phyloP scores from a whole-genome alignment of 2,329 filamentous ascomycete species.

The Taxawa tesnikishii region DNA sequence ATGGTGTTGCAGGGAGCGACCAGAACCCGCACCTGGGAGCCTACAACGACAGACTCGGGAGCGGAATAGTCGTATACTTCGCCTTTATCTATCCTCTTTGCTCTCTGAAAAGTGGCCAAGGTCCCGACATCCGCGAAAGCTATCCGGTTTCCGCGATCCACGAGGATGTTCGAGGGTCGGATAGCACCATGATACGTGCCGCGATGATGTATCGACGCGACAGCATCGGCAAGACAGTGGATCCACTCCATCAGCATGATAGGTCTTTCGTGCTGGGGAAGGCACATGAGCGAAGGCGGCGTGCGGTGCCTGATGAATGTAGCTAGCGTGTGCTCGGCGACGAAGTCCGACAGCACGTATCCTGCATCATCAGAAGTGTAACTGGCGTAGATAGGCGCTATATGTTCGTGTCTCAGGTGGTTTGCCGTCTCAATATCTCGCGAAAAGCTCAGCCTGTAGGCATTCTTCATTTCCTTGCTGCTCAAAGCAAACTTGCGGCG shows the following conservation, averaged over 20 bases:
- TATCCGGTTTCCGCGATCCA: slow-evolving; percentile 52
- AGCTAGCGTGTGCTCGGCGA: slow-evolving; percentile 54
- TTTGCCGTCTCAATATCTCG: slow-evolving; percentile 48
- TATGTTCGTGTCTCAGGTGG: slow-evolving; percentile 52
- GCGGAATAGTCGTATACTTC: slow-evolving; percentile 63
- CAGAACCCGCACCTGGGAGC: neutral
- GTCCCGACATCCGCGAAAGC: slow-evolving; percentile 51
- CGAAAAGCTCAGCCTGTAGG: slow-evolving; percentile 31
- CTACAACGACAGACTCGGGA: slow-evolving; percentile 46
- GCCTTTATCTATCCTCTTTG: slow-evolving; percentile 47
- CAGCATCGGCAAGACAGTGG: slow-evolving; percentile 56
- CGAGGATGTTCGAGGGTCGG: slow-evolving; percentile 56
- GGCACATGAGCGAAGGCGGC: slow-evolving; percentile 48
- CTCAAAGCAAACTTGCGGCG: slow-evolving; percentile 19
- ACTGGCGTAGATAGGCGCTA: slow-evolving; percentile 59
- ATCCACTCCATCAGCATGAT: slow-evolving; percentile 59
- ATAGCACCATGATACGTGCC: slow-evolving; percentile 56
- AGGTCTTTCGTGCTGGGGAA: slow-evolving; percentile 48
- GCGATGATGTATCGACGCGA: slow-evolving; percentile 54
- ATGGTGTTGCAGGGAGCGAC: neutral
- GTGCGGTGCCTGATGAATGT: slow-evolving; percentile 51
- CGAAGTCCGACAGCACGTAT: slow-evolving; percentile 55
- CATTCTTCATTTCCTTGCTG: slow-evolving; percentile 12
- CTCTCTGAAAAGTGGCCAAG: slow-evolving; percentile 36
- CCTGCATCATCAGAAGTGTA: slow-evolving; percentile 53